phyloP scores from a whole-genome alignment of 176 grass and related monocot species.

The Carex scoparia region DNA sequence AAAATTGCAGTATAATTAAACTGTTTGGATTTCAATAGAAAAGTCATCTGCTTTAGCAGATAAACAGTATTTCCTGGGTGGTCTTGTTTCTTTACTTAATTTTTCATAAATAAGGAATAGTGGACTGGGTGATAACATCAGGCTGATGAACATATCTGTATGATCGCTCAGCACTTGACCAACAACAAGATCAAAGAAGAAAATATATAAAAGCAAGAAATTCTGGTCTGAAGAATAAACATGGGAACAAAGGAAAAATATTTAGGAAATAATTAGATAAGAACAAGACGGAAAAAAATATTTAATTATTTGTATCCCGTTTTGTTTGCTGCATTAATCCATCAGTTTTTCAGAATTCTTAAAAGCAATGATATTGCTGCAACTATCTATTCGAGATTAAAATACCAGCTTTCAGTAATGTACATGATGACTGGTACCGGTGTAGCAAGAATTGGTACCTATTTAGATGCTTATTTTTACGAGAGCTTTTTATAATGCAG shows the following conservation, averaged over 20 bases:
- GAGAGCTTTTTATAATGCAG: background rate
- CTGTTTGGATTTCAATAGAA: background rate
- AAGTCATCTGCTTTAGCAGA: background rate
- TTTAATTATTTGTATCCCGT: background rate
- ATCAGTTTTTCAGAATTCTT: background rate
- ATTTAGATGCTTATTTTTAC: background rate
- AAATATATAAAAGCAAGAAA: background rate
- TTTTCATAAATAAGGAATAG: background rate
- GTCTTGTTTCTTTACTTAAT: background rate
- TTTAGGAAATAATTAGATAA: background rate
- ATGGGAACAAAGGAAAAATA: background rate
- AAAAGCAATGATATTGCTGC: background rate
- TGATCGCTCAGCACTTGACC: background rate
- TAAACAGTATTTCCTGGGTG: background rate
- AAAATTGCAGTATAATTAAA: background rate
- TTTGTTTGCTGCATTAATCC: background rate
- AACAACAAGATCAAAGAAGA: background rate
- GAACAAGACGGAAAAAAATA: background rate
- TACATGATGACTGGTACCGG: background rate
- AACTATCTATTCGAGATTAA: background rate
- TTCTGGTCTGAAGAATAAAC: background rate
- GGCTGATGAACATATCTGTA: background rate
- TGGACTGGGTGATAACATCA: background rate
- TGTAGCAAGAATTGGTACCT: background rate
- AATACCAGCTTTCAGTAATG: background rate